Base-by-base conservation (phyloP, 352 stramenopile species). In the Elongisporangium anandrum region DNA sequence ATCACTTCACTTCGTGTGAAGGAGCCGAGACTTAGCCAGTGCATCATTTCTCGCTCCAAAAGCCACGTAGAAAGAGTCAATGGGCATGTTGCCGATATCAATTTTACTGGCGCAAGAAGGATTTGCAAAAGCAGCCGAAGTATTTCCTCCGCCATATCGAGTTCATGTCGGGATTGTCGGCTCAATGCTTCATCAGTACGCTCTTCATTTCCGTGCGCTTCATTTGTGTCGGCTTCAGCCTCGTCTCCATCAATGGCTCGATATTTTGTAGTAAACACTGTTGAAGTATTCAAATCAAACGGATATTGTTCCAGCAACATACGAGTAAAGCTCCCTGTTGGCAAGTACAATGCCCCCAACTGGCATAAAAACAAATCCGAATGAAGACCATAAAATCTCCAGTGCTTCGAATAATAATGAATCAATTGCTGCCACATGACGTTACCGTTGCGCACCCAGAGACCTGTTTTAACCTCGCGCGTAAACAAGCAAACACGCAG, bases 321-420 rank as follows among this genome's bases (percentile, higher is more conserved):
- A 17, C 73, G 71, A 20, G 69, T 74, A 26, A 90, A 81, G 29
- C 60, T 72, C n/a, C 78, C 80, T 21, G 66, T 64, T 2, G 81
- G 80, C 21, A 89, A 70, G 39, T 86, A 26, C 16, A 77, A 61
- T 3, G 80, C 75, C 19, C 70, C 77, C 7, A 92, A 29, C 45
- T 94, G 85, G 22, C 72, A 79, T 2, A 91, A 34, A 26, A 88
- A 94, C 47, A 92, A 45, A 57, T 94, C 85, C 2, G 73, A 81
- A 55, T 92, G 79, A 12, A 94, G 72, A 15, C 85, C 85, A 52
- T 78, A 87, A 57, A 79, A 90, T 12, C 85, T 74, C 85, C 85
- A 94, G 50, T 94, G 81, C 57, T 88, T 90, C 9, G 81, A 87
- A 64, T 88, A 79, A 53, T 92, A 94, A 56, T 94, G 85, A 20